Evolutionary conservation across 768 basidiomycete species (phyloP).

Genomic region (Boletus rex-veris): DNA sequence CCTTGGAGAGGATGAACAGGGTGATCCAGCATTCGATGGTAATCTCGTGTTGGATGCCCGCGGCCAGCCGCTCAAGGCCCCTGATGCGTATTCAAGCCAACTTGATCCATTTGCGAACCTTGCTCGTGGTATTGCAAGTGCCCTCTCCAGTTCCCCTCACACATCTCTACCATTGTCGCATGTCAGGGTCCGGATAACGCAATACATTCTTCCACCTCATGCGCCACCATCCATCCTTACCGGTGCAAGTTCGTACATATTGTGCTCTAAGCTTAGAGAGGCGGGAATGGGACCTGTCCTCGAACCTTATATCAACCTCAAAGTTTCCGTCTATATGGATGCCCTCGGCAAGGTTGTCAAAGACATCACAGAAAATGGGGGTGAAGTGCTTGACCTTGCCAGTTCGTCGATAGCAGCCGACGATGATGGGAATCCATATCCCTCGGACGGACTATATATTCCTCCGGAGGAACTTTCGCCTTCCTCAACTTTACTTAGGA

Average conservation of each 20-base stretch:
- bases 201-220: slow-evolving; percentile 41
- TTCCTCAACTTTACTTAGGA: slow-evolving; percentile 42
- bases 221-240: slow-evolving; percentile 51
- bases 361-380: slow-evolving; percentile 79
- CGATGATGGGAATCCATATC: slow-evolving; percentile 42
- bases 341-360: slow-evolving; percentile 74
- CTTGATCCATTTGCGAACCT: slow-evolving; percentile 50
- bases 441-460: slow-evolving; percentile 66
- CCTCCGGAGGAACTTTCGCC: slow-evolving; percentile 78
- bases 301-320: slow-evolving; percentile 74
- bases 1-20: slow-evolving; percentile 51
- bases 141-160: slow-evolving; percentile 76
- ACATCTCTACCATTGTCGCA: slow-evolving; percentile 69
- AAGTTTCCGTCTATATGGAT: slow-evolving; percentile 63
- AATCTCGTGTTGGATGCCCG: slow-evolving; percentile 63
- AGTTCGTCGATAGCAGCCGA: slow-evolving; percentile 33
- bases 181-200: slow-evolving; percentile 52
- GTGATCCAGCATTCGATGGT: slow-evolving; percentile 71
- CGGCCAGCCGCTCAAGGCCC: slow-evolving; percentile 49
- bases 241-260: slow-evolving; percentile 60
- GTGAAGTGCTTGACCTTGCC: slow-evolving; percentile 71
- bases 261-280: slow-evolving; percentile 58
- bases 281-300: slow-evolving; percentile 71
- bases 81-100: slow-evolving; percentile 44
- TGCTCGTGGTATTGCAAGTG: slow-evolving; percentile 64